phyloP scores from a whole-genome alignment of 176 grass and related monocot species.

The Cenchrus fungigraminus region DNA sequence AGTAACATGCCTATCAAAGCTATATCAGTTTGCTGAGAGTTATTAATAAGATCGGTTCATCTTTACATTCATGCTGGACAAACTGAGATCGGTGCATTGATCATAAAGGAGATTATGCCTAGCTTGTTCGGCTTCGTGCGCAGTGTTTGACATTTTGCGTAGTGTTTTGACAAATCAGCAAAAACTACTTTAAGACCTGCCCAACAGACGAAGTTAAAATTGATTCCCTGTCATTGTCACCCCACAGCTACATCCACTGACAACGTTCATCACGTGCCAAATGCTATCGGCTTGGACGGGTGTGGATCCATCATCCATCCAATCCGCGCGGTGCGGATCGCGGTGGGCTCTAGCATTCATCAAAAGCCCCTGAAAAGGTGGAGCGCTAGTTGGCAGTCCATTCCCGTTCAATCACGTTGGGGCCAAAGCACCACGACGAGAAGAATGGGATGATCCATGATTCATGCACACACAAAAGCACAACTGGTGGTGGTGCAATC shows the following conservation, averaged over 20 bases:
- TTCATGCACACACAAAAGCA: neutral
- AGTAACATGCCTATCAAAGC: too few relatives aligned
- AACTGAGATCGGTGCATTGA: too few relatives aligned
- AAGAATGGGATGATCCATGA: neutral
- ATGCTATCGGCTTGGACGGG: neutral
- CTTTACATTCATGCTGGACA: too few relatives aligned
- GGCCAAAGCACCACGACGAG: neutral
- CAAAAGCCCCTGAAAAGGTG: neutral
- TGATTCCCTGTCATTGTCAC: neutral
- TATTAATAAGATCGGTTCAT: too few relatives aligned
- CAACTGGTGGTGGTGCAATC: neutral
- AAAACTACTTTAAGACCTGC: too few relatives aligned
- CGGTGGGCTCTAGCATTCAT: neutral
- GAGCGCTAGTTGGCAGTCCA: neutral
- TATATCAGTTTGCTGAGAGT: too few relatives aligned
- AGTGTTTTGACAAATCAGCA: too few relatives aligned
- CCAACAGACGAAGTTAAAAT: too few relatives aligned
- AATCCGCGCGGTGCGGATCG: neutral
- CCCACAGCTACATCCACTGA: neutral
- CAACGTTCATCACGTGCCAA: constrained; percentile 10
- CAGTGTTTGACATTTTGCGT: too few relatives aligned
- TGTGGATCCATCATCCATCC: neutral
- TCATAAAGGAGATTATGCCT: too few relatives aligned
- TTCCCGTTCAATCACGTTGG: neutral
- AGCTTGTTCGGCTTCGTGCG: too few relatives aligned